phyloP scores from a whole-genome alignment of 129 eudicot genomes.

The Helianthus tuberosus region DNA sequence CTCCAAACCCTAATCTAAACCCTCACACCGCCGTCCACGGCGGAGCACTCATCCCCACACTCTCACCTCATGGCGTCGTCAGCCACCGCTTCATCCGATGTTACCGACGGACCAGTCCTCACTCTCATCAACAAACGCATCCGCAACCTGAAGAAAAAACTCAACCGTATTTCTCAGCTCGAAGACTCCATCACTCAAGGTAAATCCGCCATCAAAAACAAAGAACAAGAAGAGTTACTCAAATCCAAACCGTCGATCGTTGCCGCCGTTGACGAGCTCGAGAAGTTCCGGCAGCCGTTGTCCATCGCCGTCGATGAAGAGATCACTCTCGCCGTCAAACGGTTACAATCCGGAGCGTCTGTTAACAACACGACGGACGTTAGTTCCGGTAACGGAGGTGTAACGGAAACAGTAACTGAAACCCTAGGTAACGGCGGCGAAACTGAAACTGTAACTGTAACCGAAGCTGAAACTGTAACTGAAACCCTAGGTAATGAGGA shows the following conservation, averaged over 20 bases:
- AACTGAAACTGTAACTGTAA: not conserved
- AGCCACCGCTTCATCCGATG: conserved; percentile 46
- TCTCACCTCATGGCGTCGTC: conserved; percentile 53
- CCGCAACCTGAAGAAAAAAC: conserved; percentile 81
- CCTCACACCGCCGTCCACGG: conserved; percentile 51
- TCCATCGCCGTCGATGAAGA: conserved; percentile 65
- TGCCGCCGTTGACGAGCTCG: conserved; percentile 84
- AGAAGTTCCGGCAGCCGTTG: conserved; percentile 73
- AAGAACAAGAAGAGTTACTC: conserved; percentile 73
- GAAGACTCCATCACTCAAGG: conserved; percentile 69
- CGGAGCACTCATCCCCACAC: conserved; percentile 29
- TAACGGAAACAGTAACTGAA: too few relatives aligned
- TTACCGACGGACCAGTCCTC: conserved; percentile 80
- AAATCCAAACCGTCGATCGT: conserved; percentile 56
- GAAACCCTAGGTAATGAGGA: conserved; percentile 21
- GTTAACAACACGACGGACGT: not conserved
- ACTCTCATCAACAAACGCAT: conserved; percentile 83
- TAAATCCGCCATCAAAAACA: conserved; percentile 64
- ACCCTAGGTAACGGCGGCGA: too few relatives aligned
- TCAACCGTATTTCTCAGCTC: conserved; percentile 73
- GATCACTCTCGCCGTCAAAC: conserved; percentile 29
- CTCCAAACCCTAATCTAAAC: conserved; percentile 41
- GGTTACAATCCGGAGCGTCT: not conserved
- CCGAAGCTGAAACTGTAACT: not conserved
- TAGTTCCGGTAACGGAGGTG: not conserved